Base-by-base conservation (phyloP, 805 yeast species). In the Saccharomyces cerevisiae region DNA sequence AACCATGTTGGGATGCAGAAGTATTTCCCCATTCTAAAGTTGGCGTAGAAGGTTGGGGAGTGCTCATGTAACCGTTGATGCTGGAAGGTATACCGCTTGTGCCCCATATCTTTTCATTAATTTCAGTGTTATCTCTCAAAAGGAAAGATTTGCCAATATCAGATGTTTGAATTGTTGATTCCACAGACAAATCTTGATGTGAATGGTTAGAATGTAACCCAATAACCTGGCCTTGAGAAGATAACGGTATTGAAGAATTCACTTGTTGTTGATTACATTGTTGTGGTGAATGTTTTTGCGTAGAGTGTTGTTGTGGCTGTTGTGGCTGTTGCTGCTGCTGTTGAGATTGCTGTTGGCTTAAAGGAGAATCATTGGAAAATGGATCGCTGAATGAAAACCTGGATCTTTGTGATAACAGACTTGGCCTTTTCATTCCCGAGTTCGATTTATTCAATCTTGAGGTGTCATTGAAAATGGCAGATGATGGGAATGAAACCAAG, bases 321-420 rank as follows among this genome's bases (percentile, higher is more conserved):
- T 51, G 56, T 6, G 46, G 55, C 29, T 41, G 54, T 48, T 49
- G 59, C n/a, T 47, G 54, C 22, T 50, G 53, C 22, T 53, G 51
- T n/a, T 50, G 49, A 4, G 46, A 53, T 41, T 27, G 31, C 36
- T 9, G 48, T 13, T 13, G 56, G 51, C 28, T 41, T 52, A 52
- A 31, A 47, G 41, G 28, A 49, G n/a, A 30, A 24, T 71, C 74
- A 32, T 61, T 64, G n/a, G 64, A 69, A 61, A 79, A 79, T 9
- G 89, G 88, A 64, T 84, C 89, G 59, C 84, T 79, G 64, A 85
- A 85, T 41, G 85, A 73, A 62, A 85, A 84, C 60, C 89, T 75
- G n/a, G 87, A 82, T 59, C 87, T 72, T 63, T 81, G 85, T 53
- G 76, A 73, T 41, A 81, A 81, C 49, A 80, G 67, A 17, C 83